Evolutionary conservation across 495 filamentous ascomycete genomes (phyloP).

Genomic region (Lasiosphaeria miniovina): DNA sequence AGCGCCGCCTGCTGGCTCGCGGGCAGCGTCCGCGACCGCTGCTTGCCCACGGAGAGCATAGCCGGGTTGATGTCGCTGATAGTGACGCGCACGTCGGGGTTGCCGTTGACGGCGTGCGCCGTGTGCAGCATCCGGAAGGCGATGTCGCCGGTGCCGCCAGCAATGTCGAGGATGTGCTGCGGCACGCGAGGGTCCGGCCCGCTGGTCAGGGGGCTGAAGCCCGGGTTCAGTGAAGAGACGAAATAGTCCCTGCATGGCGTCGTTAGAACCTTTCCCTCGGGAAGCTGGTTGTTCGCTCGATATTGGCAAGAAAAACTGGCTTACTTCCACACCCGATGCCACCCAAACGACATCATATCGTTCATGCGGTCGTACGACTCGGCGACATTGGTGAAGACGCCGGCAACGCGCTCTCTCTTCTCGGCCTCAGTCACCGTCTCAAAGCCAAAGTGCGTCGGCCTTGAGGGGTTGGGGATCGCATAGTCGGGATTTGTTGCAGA

Average conservation of each 20-base stretch:
- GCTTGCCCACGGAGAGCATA: conserved; percentile 85
- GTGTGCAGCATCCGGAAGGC: conserved; percentile 96
- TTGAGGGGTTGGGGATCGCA: conserved; percentile 46
- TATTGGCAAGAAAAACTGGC: conserved; percentile 8
- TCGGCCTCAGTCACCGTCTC: conserved; percentile 78
- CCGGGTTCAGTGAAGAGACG: conserved; percentile 86
- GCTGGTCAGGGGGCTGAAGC: conserved; percentile 55
- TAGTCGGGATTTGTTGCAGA: conserved; percentile 23
- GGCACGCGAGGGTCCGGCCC: conserved; percentile 35
- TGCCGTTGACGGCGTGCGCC: conserved; percentile 75
- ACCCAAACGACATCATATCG: conserved; percentile 96
- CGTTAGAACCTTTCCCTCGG: neutral
- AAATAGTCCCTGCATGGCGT: conserved; percentile 68
- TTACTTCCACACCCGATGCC: conserved; percentile 92
- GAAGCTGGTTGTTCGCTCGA: too few relatives aligned
- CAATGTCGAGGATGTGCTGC: conserved; percentile 87
- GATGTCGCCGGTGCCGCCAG: conserved; percentile 96
- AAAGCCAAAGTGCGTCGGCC: conserved; percentile 92
- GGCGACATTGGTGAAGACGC: conserved; percentile 94
- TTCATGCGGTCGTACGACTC: conserved; percentile 94
- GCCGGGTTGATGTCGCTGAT: conserved; percentile 93
- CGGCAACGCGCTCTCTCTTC: conserved; percentile 68
- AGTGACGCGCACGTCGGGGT: conserved; percentile 73
- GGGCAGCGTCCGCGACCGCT: conserved; percentile 57
- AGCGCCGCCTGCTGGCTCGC: conserved; percentile 50